Base-by-base conservation (phyloP, 148 eudicot genomes). In the Cornus controversa region DNA sequence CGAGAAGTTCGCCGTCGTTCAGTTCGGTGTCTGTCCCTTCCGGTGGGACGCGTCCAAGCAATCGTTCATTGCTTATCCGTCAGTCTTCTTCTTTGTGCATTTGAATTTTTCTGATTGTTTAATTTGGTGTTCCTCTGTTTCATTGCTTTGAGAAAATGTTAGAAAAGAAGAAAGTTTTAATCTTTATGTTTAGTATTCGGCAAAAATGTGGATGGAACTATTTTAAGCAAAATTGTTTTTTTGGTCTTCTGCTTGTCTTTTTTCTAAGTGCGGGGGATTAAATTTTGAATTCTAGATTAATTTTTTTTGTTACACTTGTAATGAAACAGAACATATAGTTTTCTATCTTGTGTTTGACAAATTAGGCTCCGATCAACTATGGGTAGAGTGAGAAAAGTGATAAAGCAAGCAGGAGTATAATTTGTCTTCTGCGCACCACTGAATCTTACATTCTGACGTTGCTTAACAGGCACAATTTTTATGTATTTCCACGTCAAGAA, bases 1-100 rank as follows among this genome's bases (percentile, higher is more conserved):
- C 2, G 86, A 90, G 80, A 95, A 93, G 75, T 95, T 95, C 67
- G 94, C 96, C 22, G 96, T 93, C 42, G 86, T 95, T 75, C 98
- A 95, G 85, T 90, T 95, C 50, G 98, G 98, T 16, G 96, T 95
- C n/a, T 95, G 97, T 47, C 98, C 98, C 15, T 95, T 95, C 67
- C 93, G 96, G 1, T 95, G 94, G 96, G 97, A 95, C 81, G 40
- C 85, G 18, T 6, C 58, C 9, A 78, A 73, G 26, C 76, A 75
- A 16, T 86, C 91, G 16, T 93, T 93, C 77, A 26, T 95, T 40
- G 96, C 98, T 76, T 90, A 94, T 66, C 98, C 98, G 97, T 94
- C 16, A 90, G 97, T 87, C 62, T 40, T 40, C 36, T 60, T n/a
- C 65, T 66, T 24, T 36, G 10, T 79, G 53, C 62, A 20, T 23